These are phyloP conservation scores for Fusarium cicatricum DNA, from an alignment of 2,329 filamentous ascomycete genomes.

Conservation along the genomic window DNA sequence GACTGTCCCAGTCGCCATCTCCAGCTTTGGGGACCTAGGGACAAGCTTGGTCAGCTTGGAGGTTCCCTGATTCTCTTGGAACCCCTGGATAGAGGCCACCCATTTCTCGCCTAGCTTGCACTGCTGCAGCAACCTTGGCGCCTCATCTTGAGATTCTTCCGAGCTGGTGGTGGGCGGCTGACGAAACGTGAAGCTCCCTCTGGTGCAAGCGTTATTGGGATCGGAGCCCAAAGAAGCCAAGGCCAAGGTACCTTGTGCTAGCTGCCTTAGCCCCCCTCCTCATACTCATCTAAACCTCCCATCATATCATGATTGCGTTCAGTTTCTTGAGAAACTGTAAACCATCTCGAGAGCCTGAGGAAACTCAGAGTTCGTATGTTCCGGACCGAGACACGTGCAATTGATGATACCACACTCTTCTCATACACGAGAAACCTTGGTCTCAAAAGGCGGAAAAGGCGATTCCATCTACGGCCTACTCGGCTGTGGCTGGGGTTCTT, in stretches of 20 bases:
- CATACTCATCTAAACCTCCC: slow-evolving; percentile 11
- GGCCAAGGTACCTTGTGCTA: slow-evolving; percentile 25
- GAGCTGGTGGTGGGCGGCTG: slow-evolving; percentile 24
- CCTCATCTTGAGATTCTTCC: slow-evolving; percentile 26
- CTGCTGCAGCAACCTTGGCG: slow-evolving; percentile 29
- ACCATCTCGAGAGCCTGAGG: slow-evolving; percentile 7
- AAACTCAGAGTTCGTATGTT: slow-evolving; percentile 33
- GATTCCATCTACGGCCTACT: slow-evolving; percentile 8
- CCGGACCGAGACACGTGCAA: slow-evolving; percentile 14
- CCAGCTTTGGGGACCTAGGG: neutral
- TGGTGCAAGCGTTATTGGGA: slow-evolving; percentile 31
- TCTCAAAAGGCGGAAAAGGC: slow-evolving; percentile 14
- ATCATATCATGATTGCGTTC: slow-evolving; percentile 34
- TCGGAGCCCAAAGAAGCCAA: slow-evolving; percentile 12
- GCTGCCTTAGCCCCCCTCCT: slow-evolving; percentile 14
- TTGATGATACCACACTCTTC: neutral
- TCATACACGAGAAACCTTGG: slow-evolving; percentile 6
- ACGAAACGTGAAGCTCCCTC: slow-evolving; percentile 32
- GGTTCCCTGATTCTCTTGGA: slow-evolving; percentile 6
- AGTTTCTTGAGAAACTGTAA: neutral
- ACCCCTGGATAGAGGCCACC: slow-evolving; percentile 1
- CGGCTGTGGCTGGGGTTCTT: slow-evolving; percentile 30
- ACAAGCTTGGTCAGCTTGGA: neutral
- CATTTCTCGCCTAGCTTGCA: slow-evolving; percentile 1
- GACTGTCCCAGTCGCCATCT: too few species aligned